These are phyloP conservation scores for Saprolegnia parasitica DNA, from an alignment of 352 stramenopile species.

Conservation along the genomic window DNA sequence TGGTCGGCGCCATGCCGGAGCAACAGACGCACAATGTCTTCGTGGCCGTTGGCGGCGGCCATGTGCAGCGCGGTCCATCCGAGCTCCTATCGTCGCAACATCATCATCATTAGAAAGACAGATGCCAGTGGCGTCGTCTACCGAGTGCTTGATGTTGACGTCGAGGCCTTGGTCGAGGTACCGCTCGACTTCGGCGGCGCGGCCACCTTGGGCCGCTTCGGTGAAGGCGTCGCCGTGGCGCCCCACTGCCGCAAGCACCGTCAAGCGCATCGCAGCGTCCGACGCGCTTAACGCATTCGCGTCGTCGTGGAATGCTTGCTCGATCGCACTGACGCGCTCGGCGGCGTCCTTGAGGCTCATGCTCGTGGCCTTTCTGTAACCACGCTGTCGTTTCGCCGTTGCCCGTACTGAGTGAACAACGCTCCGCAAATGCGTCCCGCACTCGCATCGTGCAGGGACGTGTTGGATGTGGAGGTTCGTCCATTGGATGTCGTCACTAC, in stretches of 20 bases:
- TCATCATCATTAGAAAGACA: too few relatives aligned
- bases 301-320: not conserved
- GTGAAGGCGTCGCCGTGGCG: conserved; percentile 18
- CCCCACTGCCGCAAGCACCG: not conserved
- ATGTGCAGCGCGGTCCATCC: conserved; percentile 72
- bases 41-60: conserved; percentile 49
- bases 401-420: too few relatives aligned
- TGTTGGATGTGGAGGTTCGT: too few relatives aligned
- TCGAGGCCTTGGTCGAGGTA: not conserved
- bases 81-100: conserved; percentile 36
- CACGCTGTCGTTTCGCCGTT: not conserved
- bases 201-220: conserved; percentile 16
- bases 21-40: conserved; percentile 51
- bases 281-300: not conserved
- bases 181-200: not conserved
- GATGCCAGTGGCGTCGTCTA: not conserved
- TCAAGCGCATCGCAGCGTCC: not conserved
- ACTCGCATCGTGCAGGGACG: too few relatives aligned
- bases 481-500: too few relatives aligned
- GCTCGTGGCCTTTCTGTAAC: not conserved
- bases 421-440: too few relatives aligned
- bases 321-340: not conserved
- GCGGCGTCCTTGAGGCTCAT: not conserved
- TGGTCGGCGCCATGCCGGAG: conserved; percentile 48
- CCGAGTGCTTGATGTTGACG: conserved; percentile 21